These are phyloP conservation scores for Pulveroboletus ravenelii DNA, from an alignment of 768 basidiomycete species.

Conservation along the genomic window DNA sequence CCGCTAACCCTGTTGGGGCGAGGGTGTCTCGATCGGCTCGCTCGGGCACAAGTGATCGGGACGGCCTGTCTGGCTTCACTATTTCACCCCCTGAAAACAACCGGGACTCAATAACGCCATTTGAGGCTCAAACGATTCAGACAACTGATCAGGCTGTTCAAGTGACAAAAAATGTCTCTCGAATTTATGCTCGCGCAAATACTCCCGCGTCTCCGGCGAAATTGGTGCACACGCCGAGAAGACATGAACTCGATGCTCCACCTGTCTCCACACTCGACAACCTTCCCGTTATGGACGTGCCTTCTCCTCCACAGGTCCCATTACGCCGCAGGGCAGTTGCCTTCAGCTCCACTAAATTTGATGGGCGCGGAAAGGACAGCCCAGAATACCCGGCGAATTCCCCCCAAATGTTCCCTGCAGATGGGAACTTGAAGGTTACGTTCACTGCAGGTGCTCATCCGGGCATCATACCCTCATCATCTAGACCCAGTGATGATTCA, in stretches of 20 bases:
- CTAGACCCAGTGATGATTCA: background rate
- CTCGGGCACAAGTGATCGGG: background rate
- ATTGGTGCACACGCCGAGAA: background rate
- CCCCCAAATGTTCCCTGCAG: background rate
- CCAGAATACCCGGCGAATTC: background rate
- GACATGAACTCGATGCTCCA: background rate
- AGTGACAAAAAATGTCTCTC: background rate
- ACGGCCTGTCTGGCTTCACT: slow-evolving; percentile 11
- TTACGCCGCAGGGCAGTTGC: background rate
- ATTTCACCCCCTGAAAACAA: slow-evolving; percentile 1
- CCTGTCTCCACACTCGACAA: background rate
- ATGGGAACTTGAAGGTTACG: background rate
- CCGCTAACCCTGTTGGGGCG: background rate
- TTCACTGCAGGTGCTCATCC: background rate
- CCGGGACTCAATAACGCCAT: background rate
- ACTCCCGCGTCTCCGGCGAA: background rate
- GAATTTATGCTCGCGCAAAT: background rate
- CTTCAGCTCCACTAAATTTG: slow-evolving; percentile 4
- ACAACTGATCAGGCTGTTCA: slow-evolving; percentile 3
- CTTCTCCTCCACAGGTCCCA: background rate
- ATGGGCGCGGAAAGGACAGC: slow-evolving; percentile 7
- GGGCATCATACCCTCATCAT: background rate
- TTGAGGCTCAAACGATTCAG: background rate
- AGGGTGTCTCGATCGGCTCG: background rate
- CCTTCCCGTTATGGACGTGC: background rate